Base-by-base conservation (phyloP, 2,329 filamentous ascomycete genomes). In the Penicillium brevicompactum region DNA sequence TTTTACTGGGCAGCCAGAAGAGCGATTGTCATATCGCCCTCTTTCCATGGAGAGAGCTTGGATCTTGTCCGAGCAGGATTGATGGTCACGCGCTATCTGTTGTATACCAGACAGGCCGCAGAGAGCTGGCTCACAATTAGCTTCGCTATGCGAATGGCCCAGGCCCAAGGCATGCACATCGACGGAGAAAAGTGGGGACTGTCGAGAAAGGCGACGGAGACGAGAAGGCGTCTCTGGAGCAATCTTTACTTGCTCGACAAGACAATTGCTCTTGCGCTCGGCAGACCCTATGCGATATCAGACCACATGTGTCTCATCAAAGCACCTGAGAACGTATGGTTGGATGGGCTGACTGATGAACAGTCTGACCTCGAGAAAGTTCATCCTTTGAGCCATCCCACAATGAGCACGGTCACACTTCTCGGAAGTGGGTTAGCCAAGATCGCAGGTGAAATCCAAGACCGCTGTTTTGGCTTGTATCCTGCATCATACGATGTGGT, bases 121-220 rank as follows among this genome's bases (percentile, higher is more conserved):
- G 75, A 77, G 55, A 69, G 69, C 5, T 78, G 75, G 75, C 67
- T 78, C 1, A 78, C 75, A 1, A 70, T 70, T 4, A 74, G 74
- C 56, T 76, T 78, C 42, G 75, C 75, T 1, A 74, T 76, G 60
- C 72, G 75, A 13, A 75, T 77, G 71, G 76, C 75, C 5, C 73
- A 76, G 53, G 75, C 74, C 0, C 75, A 78, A 49, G 75, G 75
- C 1, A 76, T 77, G 66, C 75, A 78, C 50, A 73, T 77, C 21
- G 76, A 78, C 55, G 75, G 75, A 7, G 71, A 74, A 53, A 64
- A 70, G 14, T 76, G 73, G 73, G 61, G 71, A 8, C 57, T 78
- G 9, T 67, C 74, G 0, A 65, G 67, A 4, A 72, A 73, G 43
- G 71, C 71, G 38, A 70, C 70, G 0, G 74, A 76, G 54, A 74